Evolutionary conservation across 305 asterid species (phyloP).

Genomic region (Striga hermonthica): DNA sequence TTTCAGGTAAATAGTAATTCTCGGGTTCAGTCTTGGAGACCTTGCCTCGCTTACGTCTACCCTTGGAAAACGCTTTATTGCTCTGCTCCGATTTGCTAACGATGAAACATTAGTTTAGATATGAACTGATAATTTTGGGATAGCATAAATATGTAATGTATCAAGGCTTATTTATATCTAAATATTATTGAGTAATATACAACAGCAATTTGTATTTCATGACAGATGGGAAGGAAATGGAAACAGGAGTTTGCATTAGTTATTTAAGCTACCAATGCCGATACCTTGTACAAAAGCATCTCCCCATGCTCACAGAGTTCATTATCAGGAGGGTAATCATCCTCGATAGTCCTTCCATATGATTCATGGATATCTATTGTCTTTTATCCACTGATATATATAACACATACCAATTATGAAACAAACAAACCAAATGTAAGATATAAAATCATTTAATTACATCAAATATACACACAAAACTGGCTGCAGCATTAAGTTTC

Average conservation of each 20-base stretch:
- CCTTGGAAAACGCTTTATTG: conserved; percentile 34
- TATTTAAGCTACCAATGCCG: no score
- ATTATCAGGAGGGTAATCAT: conserved; percentile 93
- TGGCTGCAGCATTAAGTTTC: no score
- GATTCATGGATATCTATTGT: conserved; percentile 96
- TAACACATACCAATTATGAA: conserved; percentile 28
- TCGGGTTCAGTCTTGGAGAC: conserved; percentile 41
- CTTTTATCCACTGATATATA: conserved; percentile 66
- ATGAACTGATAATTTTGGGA: no score
- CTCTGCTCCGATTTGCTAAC: conserved; percentile 32
- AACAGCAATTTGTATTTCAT: no score
- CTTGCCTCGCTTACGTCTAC: conserved; percentile 46
- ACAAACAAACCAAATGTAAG: conserved; percentile 20
- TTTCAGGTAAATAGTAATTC: conserved; percentile 59
- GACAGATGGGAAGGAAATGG: no score
- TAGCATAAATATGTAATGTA: no score
- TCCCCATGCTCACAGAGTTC: conserved; percentile 95
- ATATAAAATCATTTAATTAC: neutral
- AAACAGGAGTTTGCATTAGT: no score
- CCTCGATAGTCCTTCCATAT: conserved; percentile 96
- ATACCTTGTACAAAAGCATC: conserved; percentile 98
- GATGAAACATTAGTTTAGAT: neutral
- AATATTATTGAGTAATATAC: no score
- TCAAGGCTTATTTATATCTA: no score
- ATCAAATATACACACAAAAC: no score